These are phyloP conservation scores for Helotiales sp. DNA, from an alignment of 2,329 filamentous ascomycete genomes.

Conservation along the genomic window DNA sequence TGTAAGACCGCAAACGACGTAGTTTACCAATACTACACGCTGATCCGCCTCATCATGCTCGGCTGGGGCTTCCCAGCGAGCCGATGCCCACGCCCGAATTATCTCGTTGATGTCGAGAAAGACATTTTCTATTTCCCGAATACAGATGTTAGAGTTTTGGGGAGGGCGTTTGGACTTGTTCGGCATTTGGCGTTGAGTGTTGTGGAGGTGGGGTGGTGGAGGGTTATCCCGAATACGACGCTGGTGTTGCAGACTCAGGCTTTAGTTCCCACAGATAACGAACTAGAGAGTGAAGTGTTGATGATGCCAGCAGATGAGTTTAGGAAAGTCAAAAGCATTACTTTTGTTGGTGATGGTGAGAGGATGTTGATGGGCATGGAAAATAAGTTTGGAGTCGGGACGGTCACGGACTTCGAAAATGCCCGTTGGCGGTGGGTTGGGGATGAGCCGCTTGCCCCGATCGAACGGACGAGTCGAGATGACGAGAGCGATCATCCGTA, in stretches of 20 bases:
- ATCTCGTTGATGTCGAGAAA: background rate
- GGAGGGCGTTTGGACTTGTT: background rate
- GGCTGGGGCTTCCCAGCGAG: background rate
- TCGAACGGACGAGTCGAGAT: background rate
- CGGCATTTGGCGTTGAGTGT: background rate
- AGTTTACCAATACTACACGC: background rate
- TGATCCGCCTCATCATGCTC: background rate
- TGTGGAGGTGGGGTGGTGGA: background rate
- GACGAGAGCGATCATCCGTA: background rate
- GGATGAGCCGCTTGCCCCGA: background rate
- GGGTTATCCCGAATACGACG: background rate
- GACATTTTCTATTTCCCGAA: background rate
- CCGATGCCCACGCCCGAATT: background rate
- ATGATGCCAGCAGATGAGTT: background rate
- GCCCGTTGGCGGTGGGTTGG: background rate
- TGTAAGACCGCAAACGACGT: background rate
- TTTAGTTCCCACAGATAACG: no score
- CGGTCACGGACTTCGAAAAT: background rate
- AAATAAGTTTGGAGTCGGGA: background rate
- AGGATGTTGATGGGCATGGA: background rate
- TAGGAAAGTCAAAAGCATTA: background rate
- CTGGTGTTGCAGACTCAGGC: no score
- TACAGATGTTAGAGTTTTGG: background rate
- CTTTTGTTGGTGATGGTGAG: background rate
- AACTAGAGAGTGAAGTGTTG: background rate